Percentiles rank a stretch among this genome's conserved stretches.
Conservation (phyloP, 495 filamentous ascomycete genomes). For the Penicillium arizonense region DNA sequence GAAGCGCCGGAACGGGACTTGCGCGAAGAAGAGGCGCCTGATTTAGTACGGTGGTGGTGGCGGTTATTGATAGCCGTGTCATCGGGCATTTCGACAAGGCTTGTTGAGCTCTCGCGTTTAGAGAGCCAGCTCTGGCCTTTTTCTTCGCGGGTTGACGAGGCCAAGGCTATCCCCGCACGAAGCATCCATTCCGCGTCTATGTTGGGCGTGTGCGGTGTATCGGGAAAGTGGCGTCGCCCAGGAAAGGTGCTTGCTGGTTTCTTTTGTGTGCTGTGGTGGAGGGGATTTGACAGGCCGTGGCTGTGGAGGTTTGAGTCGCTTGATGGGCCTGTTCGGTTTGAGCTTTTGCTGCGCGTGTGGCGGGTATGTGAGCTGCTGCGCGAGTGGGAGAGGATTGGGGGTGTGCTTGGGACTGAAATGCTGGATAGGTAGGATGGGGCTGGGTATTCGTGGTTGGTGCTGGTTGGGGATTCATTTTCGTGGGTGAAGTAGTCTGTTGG, state of each 20-base stretch:
- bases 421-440: slow-evolving; percentile 43
- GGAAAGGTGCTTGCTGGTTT: slow-evolving; percentile 10
- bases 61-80: slow-evolving; percentile 9
- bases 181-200: slow-evolving; percentile 71
- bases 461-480: slow-evolving; percentile 1
- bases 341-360: slow-evolving; percentile 40
- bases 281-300: slow-evolving; percentile 19
- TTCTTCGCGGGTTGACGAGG: slow-evolving; percentile 67
- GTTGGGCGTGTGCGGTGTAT: slow-evolving; percentile 17
- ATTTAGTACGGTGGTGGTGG: slow-evolving; percentile 26
- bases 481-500: slow-evolving; percentile 35
- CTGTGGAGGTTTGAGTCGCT: slow-evolving; percentile 40
- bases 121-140: slow-evolving; percentile 80
- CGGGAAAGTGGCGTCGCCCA: slow-evolving; percentile 7
- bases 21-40: slow-evolving; percentile 19
- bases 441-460: slow-evolving; percentile 16
- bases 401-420: slow-evolving; percentile 44
- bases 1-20: slow-evolving; percentile 38
- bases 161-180: slow-evolving; percentile 67
- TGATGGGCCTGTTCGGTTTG: slow-evolving; percentile 22
- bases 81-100: slow-evolving; percentile 47
- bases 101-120: slow-evolving; percentile 70
- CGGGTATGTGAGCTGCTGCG: slow-evolving; percentile 45
- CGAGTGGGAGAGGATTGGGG: slow-evolving; percentile 48
- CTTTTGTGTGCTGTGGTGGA: slow-evolving; percentile 23